Base-by-base conservation (phyloP, 2,329 filamentous ascomycete genomes). In the Fusarium burgessii region DNA sequence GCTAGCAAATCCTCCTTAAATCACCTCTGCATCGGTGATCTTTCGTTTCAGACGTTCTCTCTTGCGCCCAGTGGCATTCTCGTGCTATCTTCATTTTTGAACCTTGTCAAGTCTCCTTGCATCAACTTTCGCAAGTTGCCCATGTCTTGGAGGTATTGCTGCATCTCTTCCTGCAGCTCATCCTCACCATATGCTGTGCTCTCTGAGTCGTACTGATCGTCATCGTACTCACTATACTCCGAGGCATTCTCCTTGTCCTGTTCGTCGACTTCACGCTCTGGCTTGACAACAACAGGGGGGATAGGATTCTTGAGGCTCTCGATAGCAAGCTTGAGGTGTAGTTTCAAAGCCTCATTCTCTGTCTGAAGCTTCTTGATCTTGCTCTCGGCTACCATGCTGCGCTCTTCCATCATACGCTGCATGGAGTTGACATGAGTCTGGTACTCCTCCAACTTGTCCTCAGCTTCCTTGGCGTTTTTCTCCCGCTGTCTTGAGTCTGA, bases 321-420 rank as follows among this genome's bases (percentile, higher is more conserved):
- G 25, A 98, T 86, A 2, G 94, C 95, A 55, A 99, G 88, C 76
- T 93, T 94, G 54, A 99, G 85, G 81, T 99, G 96, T 65, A 96
- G 86, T 68, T 94, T 88, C 75, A 98, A 82, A 1, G 95, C 93
- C 77, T 98, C 95, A 70, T 97, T 98, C 84, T 99, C 90, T 3
- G 93, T 95, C 80, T 93, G 92, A 58, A 99, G 83, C 70, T 92
- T 93, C 73, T 94, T 91, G 78, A 99, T 97, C 86, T 97, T 98
- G 84, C 92, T 94, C 78, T 98, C 95, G 33, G 93, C 91, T 17
- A 98, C 93, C 80, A 97, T 92, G 66, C 92, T 90, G 70, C 91
- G 92, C 83, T 99, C 96, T 80, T 98, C 95, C 95, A 98, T 98
- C 81, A 97, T 89, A 65, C 95, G 91, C 81, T 98, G 94, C 92